phyloP scores from a whole-genome alignment of 164 flowering plant genomes.

The Kalanchoe fedtschenkoi region DNA sequence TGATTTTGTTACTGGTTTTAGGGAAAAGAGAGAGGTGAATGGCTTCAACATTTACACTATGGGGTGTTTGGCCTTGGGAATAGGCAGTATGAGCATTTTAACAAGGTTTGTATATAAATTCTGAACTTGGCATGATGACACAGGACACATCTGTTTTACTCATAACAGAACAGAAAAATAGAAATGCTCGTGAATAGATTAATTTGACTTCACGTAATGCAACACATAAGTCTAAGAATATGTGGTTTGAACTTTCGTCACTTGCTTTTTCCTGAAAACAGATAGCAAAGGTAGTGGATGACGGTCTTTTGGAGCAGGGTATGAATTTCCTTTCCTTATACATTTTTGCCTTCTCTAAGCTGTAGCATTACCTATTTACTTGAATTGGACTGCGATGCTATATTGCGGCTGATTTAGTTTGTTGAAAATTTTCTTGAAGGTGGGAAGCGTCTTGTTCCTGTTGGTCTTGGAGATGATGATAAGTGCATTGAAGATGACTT shows the following conservation, averaged over 20 bases:
- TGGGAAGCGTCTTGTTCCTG: slow-evolving; percentile 66
- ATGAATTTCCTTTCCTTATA: slow-evolving; percentile 42
- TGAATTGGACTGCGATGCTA: too few species aligned
- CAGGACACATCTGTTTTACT: too few species aligned
- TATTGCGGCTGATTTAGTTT: too few species aligned
- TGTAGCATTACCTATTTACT: slow-evolving; percentile 75
- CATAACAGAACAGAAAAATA: too few species aligned
- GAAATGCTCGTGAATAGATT: too few species aligned
- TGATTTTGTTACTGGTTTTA: not conserved
- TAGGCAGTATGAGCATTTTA: slow-evolving; percentile 94
- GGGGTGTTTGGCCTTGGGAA: slow-evolving; percentile 93
- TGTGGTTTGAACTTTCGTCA: too few species aligned
- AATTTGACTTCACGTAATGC: too few species aligned
- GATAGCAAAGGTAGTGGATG: slow-evolving; percentile 8
- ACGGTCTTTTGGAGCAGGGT: slow-evolving; percentile 3
- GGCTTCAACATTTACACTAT: slow-evolving; percentile 53
- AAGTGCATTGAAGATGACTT: slow-evolving; percentile 99
- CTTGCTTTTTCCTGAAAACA: not conserved
- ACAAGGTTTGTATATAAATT: slow-evolving; percentile 85
- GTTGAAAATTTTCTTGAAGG: slow-evolving; percentile 51
- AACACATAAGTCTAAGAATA: too few species aligned
- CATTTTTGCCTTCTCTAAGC: slow-evolving; percentile 6
- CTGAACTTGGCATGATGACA: too few species aligned
- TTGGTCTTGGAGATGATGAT: slow-evolving; percentile 98
- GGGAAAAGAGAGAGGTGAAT: slow-evolving; percentile 50